phyloP scores from a whole-genome alignment of 2,329 filamentous ascomycete genomes.

The Monosporascus ibericus region DNA sequence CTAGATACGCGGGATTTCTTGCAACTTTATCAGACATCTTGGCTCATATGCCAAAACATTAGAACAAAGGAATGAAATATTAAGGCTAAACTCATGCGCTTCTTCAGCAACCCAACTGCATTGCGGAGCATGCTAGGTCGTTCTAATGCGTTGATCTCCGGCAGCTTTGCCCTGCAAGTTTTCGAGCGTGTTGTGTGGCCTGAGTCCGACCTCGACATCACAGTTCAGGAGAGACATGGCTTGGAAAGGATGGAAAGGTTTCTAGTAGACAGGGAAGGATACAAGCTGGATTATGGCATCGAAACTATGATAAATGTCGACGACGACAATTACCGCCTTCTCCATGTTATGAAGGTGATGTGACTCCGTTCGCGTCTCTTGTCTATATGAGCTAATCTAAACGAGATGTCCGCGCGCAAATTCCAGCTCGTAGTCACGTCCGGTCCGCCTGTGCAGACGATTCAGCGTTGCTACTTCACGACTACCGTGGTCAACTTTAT shows the following conservation, averaged over 20 bases:
- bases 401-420: not conserved
- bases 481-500: constrained; percentile 7
- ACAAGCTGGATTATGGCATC: not conserved
- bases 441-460: constrained; percentile 1
- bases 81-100: constrained; percentile 3
- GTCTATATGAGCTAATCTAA: not conserved
- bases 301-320: too few species aligned
- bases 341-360: not conserved
- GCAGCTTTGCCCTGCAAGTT: constrained; percentile 8
- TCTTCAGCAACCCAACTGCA: constrained; percentile 2
- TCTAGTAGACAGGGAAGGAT: constrained; percentile 3
- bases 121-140: constrained; percentile 4
- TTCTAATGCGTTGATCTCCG: constrained; percentile 5
- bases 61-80: constrained; percentile 4
- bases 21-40: constrained; percentile 1
- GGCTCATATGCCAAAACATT: constrained; percentile 2
- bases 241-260: not conserved
- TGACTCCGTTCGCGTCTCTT: not conserved
- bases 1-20: constrained; percentile 4
- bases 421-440: constrained; percentile 2
- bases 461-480: constrained; percentile 4
- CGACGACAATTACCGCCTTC: not conserved
- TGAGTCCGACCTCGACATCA: constrained; percentile 6
- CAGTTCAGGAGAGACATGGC: not conserved
- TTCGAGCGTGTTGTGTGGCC: constrained; percentile 6